These are phyloP conservation scores for Trichoderma aggressivum DNA, from an alignment of 2,329 filamentous ascomycete species.

Conservation along the genomic window DNA sequence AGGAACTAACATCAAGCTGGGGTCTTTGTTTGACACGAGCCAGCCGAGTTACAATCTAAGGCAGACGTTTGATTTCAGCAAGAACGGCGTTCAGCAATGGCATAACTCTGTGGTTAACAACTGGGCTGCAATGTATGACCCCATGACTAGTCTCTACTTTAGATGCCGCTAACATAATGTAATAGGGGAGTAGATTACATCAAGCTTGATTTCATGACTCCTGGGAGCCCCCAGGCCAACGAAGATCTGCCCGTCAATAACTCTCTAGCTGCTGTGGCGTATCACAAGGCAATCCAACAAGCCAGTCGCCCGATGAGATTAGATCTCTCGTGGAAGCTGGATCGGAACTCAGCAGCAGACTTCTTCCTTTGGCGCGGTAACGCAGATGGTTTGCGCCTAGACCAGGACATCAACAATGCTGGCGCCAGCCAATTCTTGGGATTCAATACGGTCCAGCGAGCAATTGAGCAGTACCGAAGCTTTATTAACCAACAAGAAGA, in stretches of 20 bases:
- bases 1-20: constrained; percentile 5
- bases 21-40: not conserved
- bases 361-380: constrained; percentile 11
- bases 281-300: constrained; percentile 9
- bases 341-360: not conserved
- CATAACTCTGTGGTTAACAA: constrained; percentile 11
- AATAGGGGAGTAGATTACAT: constrained; percentile 4
- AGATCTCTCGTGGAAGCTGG: constrained; percentile 8
- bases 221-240: not conserved
- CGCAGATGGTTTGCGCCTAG: not conserved
- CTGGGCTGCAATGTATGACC: not conserved
- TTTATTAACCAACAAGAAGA: constrained; percentile 10
- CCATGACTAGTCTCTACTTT: not conserved
- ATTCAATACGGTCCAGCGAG: not conserved
- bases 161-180: not conserved
- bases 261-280: constrained; percentile 3
- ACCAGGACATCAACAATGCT: constrained; percentile 6
- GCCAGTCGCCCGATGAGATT: constrained; percentile 9
- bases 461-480: constrained; percentile 10
- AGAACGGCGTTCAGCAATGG: constrained; percentile 7
- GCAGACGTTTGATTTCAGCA: constrained; percentile 5
- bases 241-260: not conserved
- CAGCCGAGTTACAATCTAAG: constrained; percentile 10
- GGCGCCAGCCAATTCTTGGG: not conserved
- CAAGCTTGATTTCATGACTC: constrained; percentile 7